A percentile compares a stretch with the other conserved stretches of the same genome.
Evolutionary conservation across 2,329 filamentous ascomycete genomes (phyloP).

Genomic region (Alternaria consortialis): DNA sequence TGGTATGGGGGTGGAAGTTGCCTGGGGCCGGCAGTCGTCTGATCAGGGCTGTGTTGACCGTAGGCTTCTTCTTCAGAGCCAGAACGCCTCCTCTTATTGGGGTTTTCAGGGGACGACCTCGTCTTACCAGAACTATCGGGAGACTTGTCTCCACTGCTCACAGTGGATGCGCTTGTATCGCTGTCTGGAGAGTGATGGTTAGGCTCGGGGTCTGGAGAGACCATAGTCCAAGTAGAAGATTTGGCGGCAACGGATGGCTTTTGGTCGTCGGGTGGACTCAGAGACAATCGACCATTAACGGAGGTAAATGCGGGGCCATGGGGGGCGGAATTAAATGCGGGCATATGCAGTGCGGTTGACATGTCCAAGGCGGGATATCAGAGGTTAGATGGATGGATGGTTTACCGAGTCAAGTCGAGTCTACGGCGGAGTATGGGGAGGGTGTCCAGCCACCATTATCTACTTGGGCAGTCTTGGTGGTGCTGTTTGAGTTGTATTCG

Average conservation of each 20-base stretch:
- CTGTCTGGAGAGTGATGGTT: slow-evolving; percentile 29
- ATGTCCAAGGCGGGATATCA: slow-evolving; percentile 26
- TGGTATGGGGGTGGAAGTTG: slow-evolving; percentile 45
- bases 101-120: slow-evolving; percentile 57
- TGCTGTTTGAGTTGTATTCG: slow-evolving; percentile 4
- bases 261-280: slow-evolving; percentile 36
- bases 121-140: slow-evolving; percentile 59
- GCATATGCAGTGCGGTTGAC: slow-evolving; percentile 48
- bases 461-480: background rate
- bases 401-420: slow-evolving; percentile 2
- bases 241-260: slow-evolving; percentile 29
- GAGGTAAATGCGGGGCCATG: slow-evolving; percentile 50
- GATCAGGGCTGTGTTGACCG: slow-evolving; percentile 50
- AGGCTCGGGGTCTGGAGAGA: slow-evolving; percentile 27
- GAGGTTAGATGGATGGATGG: background rate
- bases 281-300: slow-evolving; percentile 46
- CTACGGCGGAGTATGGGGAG: slow-evolving; percentile 1
- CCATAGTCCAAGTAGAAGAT: slow-evolving; percentile 29
- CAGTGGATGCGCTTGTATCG: slow-evolving; percentile 33
- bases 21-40: slow-evolving; percentile 48
- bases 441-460: slow-evolving; percentile 10
- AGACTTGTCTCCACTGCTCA: slow-evolving; percentile 31
- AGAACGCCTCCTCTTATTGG: slow-evolving; percentile 73
- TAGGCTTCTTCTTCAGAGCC: slow-evolving; percentile 59
- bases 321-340: slow-evolving; percentile 36